Base-by-base conservation (phyloP, 306 rosid genomes). In the Vigna trinervia region DNA sequence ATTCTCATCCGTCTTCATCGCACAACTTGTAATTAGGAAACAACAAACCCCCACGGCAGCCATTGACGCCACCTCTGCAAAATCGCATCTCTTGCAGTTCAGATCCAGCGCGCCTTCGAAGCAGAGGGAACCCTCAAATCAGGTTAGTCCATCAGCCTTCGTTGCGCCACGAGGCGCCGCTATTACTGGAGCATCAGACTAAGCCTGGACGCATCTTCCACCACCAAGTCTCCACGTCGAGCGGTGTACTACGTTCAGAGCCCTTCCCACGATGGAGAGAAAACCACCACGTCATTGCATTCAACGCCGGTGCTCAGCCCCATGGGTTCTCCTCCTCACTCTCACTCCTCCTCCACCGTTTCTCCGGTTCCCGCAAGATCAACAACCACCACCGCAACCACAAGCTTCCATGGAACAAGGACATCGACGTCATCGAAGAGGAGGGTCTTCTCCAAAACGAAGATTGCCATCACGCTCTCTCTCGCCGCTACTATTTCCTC, bases 261-360 rank as follows among this genome's bases (percentile, higher is more conserved):
- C 78, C 99, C 99, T 5, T 92, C 98, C 2, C 97, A 95, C 89
- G 99, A 95, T 80, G 99, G 99, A 0, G 99, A 95, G 88, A 95
- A 95, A 81, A 95, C 97, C 0, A 61, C 97, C 4, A 90, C 99
- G 17, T 92, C 98, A 45, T 90, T 95, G 39, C 98, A 95, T 45
- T 95, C 98, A 0, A 92, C 97, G 10, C 98, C 97, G 0, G 93
- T 89, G 8, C 83, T 92, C 71, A 89, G 93, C 80, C 98, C 98
- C 26, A 78, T 85, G 83, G 98, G 94, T 0, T 95, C 97, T 20
- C 98, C 98, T 7, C 98, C 97, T n/a, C 98, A 95, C 59, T 95
- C 97, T 6, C 96, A 91, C 78, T 91, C 97, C 63, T 95, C 97
- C 23, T 90, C 98, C 11, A 95, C 80, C 83, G 98, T 7, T 92